These are phyloP conservation scores for Exophiala alcalophila DNA, from an alignment of 2,329 filamentous ascomycete species.

Conservation along the genomic window DNA sequence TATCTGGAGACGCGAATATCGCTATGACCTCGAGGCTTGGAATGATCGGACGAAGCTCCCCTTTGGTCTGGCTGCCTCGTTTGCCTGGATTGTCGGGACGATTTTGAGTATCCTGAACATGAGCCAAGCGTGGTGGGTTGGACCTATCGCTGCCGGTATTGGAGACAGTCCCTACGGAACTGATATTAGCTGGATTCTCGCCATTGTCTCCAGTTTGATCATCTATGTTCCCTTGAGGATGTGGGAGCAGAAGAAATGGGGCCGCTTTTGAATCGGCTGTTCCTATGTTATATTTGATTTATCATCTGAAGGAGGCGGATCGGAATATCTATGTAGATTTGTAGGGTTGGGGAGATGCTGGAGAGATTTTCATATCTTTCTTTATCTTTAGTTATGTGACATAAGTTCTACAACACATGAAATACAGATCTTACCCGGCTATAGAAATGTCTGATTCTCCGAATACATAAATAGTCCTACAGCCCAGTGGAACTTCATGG, in stretches of 20 bases:
- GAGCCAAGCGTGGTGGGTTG: slow-evolving; percentile 68
- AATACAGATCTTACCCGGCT: too few relatives aligned
- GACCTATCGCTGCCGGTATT: slow-evolving; percentile 58
- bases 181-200: slow-evolving; percentile 61
- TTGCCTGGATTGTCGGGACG: slow-evolving; percentile 64
- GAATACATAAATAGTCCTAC: too few relatives aligned
- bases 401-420: too few relatives aligned
- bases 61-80: slow-evolving; percentile 59
- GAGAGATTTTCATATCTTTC: too few relatives aligned
- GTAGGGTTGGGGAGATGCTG: too few relatives aligned
- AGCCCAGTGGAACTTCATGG: too few relatives aligned
- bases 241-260: slow-evolving; percentile 46
- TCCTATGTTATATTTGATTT: too few relatives aligned
- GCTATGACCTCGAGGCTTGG: slow-evolving; percentile 62
- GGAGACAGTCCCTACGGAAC: slow-evolving; percentile 52
- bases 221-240: slow-evolving; percentile 55
- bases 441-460: too few relatives aligned
- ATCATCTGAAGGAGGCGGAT: too few relatives aligned
- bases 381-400: too few relatives aligned
- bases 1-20: slow-evolving; percentile 54
- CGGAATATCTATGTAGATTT: too few relatives aligned
- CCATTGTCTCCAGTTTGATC: slow-evolving; percentile 57
- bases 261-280: too few relatives aligned
- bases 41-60: slow-evolving; percentile 58
- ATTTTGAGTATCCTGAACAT: slow-evolving; percentile 63